Evolutionary conservation across 2,329 filamentous ascomycete genomes (phyloP).

Genomic region (Corinectria fuckeliana): DNA sequence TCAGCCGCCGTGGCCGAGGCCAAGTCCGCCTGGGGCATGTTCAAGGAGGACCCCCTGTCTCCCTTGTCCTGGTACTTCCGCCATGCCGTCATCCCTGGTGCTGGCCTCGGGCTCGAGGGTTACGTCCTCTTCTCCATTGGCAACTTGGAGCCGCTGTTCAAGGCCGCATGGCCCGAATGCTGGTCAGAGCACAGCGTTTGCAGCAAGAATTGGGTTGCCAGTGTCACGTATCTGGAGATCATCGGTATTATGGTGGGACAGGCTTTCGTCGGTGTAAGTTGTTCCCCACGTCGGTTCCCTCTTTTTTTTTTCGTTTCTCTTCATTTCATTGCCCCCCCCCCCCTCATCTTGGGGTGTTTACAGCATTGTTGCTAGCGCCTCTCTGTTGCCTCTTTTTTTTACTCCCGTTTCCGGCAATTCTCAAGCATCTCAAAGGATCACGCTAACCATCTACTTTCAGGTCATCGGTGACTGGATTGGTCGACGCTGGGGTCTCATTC

Average conservation of each 20-base stretch:
- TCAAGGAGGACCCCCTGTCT: slow-evolving; percentile 84
- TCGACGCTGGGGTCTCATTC: slow-evolving; percentile 92
- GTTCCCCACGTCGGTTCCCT: background rate
- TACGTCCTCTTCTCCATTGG: slow-evolving; percentile 98
- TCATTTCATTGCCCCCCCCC: too few species aligned
- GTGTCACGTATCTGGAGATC: slow-evolving; percentile 91
- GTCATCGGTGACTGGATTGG: slow-evolving; percentile 77
- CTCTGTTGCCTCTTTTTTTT: slow-evolving; percentile 10
- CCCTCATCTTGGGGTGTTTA: background rate
- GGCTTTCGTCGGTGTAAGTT: slow-evolving; percentile 78
- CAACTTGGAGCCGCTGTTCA: slow-evolving; percentile 84
- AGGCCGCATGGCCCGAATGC: slow-evolving; percentile 76
- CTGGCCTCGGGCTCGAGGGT: slow-evolving; percentile 89
- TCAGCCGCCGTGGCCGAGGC: slow-evolving; percentile 74
- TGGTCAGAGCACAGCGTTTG: slow-evolving; percentile 75
- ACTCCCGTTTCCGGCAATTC: slow-evolving; percentile 5
- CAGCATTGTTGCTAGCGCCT: background rate
- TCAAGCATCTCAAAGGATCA: slow-evolving; percentile 12
- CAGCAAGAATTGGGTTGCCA: slow-evolving; percentile 78
- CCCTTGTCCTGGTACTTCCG: slow-evolving; percentile 87
- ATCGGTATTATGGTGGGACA: slow-evolving; percentile 95
- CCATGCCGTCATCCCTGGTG: slow-evolving; percentile 91
- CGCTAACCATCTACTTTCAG: slow-evolving; percentile 38
- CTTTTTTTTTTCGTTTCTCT: background rate
- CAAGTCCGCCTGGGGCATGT: slow-evolving; percentile 72